Evolutionary conservation across 2,329 filamentous ascomycete species (phyloP).

Genomic region (Colletotrichum sp.): DNA sequence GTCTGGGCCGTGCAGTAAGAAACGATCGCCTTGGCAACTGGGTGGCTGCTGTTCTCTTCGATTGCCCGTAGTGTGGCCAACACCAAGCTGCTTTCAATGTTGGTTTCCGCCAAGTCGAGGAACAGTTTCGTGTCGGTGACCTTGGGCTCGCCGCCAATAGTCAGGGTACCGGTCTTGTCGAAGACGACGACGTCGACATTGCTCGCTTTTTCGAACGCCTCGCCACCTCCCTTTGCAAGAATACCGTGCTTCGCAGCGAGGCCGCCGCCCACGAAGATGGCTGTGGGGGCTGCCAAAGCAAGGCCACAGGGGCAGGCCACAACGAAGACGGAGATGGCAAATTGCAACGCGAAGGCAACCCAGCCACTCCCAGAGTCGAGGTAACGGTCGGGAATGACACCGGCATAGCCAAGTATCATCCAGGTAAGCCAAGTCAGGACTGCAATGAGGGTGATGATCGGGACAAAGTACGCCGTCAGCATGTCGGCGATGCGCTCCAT

Average conservation of each 20-base stretch:
- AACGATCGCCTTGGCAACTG: slow-evolving; percentile 74
- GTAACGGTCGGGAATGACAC: slow-evolving; percentile 61
- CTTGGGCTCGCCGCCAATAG: slow-evolving; percentile 72
- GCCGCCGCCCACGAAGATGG: slow-evolving; percentile 82
- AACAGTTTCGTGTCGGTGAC: slow-evolving; percentile 63
- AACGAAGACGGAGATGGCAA: slow-evolving; percentile 86
- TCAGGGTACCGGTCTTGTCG: slow-evolving; percentile 88
- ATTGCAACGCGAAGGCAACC: slow-evolving; percentile 77
- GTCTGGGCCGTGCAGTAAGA: slow-evolving; percentile 58
- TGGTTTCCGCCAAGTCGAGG: slow-evolving; percentile 31
- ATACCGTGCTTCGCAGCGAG: slow-evolving; percentile 82
- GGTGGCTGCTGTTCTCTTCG: slow-evolving; percentile 77
- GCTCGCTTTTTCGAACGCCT: slow-evolving; percentile 86
- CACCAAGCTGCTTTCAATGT: slow-evolving; percentile 30
- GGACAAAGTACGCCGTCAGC: slow-evolving; percentile 79
- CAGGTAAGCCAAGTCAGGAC: slow-evolving; percentile 75
- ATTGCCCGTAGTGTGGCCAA: slow-evolving; percentile 63
- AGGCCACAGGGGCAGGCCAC: slow-evolving; percentile 87
- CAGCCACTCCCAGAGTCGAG: slow-evolving; percentile 66
- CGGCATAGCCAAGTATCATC: slow-evolving; percentile 68
- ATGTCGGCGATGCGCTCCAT: slow-evolving; percentile 77
- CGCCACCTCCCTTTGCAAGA: slow-evolving; percentile 82
- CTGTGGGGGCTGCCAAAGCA: slow-evolving; percentile 84
- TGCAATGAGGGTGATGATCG: slow-evolving; percentile 72
- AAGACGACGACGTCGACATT: slow-evolving; percentile 81